Percentiles rank a stretch among this genome's conserved stretches.
Conservation (phyloP, 2,329 filamentous ascomycete genomes). For the Fusarium haematococcum region DNA sequence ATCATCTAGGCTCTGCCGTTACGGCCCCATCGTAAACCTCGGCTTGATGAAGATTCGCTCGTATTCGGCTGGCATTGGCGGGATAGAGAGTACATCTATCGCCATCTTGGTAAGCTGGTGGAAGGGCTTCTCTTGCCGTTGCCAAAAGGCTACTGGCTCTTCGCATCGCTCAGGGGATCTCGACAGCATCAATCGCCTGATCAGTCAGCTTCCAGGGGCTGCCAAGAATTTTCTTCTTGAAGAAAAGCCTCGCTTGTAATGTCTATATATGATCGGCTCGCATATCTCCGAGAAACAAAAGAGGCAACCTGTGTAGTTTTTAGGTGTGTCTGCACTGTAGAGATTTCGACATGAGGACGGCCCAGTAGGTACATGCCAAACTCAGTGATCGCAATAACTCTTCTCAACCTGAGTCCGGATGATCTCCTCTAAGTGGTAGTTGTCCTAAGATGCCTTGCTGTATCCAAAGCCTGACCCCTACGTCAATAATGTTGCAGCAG, state of each 20-base stretch:
- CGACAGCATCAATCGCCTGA: too few relatives aligned
- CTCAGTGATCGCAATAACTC: background rate
- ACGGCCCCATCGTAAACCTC: background rate
- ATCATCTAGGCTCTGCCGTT: background rate
- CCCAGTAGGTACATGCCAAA: background rate
- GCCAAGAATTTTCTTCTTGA: fast-evolving
- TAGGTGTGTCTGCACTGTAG: background rate
- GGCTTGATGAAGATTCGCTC: background rate
- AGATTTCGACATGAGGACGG: background rate
- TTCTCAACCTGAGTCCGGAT: background rate
- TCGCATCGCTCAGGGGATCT: too few relatives aligned
- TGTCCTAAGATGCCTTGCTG: background rate
- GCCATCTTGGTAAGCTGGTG: too few relatives aligned
- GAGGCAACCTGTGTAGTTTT: background rate
- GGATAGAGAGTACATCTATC: too few relatives aligned
- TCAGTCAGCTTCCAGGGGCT: too few relatives aligned
- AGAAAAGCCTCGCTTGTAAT: background rate
- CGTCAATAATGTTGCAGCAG: background rate
- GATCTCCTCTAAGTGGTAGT: background rate
- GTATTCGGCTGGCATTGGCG: background rate
- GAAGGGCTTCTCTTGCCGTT: too few relatives aligned
- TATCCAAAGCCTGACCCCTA: background rate
- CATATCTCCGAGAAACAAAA: background rate
- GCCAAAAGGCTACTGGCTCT: too few relatives aligned
- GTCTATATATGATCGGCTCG: background rate